These are phyloP conservation scores for Umbelopsis sp. DNA, from an alignment of 192 early-diverging fungal genomes.

Conservation along the genomic window DNA sequence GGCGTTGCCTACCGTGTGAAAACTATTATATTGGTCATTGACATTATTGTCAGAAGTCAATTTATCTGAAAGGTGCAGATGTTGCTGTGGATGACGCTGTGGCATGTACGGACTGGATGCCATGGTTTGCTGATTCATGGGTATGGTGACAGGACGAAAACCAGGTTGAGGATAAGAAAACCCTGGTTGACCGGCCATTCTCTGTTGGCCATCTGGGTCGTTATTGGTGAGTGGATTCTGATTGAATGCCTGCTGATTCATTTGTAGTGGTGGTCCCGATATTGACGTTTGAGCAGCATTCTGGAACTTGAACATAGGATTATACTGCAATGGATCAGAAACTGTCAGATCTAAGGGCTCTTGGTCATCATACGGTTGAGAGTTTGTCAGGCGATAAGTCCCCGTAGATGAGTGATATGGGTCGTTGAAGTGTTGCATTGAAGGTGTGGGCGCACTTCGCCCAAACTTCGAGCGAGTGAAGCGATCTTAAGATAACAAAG, in stretches of 20 bases:
- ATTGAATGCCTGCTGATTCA: not conserved
- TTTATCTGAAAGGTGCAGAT: not conserved
- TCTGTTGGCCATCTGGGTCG: conserved; percentile 13
- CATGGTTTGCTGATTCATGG: conserved; percentile 19
- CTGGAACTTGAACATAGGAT: conserved; percentile 21
- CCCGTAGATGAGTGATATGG: not conserved
- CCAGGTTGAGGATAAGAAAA: conserved; percentile 13
- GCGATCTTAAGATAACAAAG: not conserved
- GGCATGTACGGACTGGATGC: conserved; percentile 4
- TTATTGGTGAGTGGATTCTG: not conserved
- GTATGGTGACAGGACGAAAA: conserved; percentile 7
- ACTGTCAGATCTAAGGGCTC: conserved; percentile 11
- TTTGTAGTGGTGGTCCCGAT: conserved; percentile 11
- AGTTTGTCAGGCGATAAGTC: conserved; percentile 9
- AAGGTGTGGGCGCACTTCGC: conserved; percentile 18
- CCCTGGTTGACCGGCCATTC: not conserved
- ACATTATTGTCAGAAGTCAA: not conserved
- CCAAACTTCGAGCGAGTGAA: conserved; percentile 16
- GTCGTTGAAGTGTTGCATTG: conserved; percentile 20
- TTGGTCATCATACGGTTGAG: conserved; percentile 2
- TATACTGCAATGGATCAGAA: conserved; percentile 16
- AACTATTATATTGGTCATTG: conserved; percentile 10
- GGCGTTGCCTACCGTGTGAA: conserved; percentile 2
- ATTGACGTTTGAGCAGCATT: conserved; percentile 13
- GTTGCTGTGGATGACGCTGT: conserved; percentile 6